Conservation (phyloP, 768 basidiomycete genomes). For the Mycena albidolilacea region DNA sequence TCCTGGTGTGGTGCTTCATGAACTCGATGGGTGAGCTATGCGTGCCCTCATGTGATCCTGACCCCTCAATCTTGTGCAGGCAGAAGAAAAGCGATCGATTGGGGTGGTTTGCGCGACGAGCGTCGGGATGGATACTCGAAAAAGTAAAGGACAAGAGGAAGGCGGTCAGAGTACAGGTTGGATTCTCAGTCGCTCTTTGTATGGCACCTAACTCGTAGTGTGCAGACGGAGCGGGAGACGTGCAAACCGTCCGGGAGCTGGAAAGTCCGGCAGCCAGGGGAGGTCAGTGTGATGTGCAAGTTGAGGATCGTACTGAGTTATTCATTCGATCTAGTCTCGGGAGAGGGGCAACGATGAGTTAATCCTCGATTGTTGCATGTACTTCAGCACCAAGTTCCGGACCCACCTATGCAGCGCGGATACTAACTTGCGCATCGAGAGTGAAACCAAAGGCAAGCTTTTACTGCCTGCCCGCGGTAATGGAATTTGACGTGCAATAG, state of each 20-base stretch:
- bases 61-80: conserved; percentile 45
- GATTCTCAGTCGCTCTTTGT: neutral
- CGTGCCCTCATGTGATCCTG: conserved; percentile 5
- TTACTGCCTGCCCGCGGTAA: neutral
- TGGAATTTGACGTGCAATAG: conserved; percentile 4
- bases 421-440: conserved; percentile 73
- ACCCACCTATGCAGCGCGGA: conserved; percentile 80
- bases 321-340: conserved; percentile 41
- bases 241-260: conserved; percentile 73
- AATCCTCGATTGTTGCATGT: conserved; percentile 84
- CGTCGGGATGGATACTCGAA: conserved; percentile 77
- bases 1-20: conserved; percentile 82
- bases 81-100: conserved; percentile 63
- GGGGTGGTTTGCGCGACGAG: conserved; percentile 78
- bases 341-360: conserved; percentile 75
- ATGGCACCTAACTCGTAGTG: neutral
- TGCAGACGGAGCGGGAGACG: conserved; percentile 74
- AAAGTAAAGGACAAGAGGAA: conserved; percentile 67
- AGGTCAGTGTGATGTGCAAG: conserved; percentile 53
- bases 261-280: conserved; percentile 63
- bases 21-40: conserved; percentile 76
- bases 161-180: neutral
- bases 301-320: conserved; percentile 1
- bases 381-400: conserved; percentile 63
- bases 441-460: conserved; percentile 61